A percentile compares a stretch with the other conserved stretches of the same genome.
These are phyloP conservation scores for Nicotiana tabacum DNA, from an alignment of 257 asterid species.

Conservation along the genomic window DNA sequence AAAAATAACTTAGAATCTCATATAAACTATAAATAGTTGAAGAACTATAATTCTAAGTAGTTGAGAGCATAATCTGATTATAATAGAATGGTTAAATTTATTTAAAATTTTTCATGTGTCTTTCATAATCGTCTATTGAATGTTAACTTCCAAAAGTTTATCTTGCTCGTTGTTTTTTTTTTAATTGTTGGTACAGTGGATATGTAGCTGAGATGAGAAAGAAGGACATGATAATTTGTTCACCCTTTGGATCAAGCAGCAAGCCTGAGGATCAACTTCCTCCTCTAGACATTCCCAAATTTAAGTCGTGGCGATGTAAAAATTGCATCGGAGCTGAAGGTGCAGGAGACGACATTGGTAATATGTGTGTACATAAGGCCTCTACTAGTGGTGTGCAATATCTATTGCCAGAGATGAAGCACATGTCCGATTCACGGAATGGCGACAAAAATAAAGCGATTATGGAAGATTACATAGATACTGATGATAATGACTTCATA, in stretches of 20 bases:
- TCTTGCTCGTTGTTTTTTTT: no score
- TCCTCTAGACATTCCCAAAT: constrained; percentile 36
- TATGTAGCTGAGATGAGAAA: constrained; percentile 54
- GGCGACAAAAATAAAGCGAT: background rate
- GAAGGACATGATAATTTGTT: constrained; percentile 36
- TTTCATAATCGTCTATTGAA: no score
- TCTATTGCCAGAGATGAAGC: background rate
- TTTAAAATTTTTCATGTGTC: no score
- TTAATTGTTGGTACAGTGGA: constrained; percentile 39
- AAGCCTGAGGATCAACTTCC: constrained; percentile 32
- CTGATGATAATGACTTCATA: background rate
- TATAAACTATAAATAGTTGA: no score
- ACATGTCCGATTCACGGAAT: background rate
- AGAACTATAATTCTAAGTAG: no score
- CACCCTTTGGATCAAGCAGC: constrained; percentile 35
- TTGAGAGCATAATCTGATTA: no score
- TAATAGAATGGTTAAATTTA: no score
- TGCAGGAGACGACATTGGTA: background rate
- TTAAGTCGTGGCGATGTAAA: constrained; percentile 52
- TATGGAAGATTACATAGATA: background rate
- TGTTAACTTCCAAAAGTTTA: no score
- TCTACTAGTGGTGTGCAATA: background rate
- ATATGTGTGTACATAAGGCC: background rate
- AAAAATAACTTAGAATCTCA: no score
- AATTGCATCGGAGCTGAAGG: constrained; percentile 19